Conservation (phyloP, 2,329 filamentous ascomycete genomes). For the Orbilia oligospora region DNA sequence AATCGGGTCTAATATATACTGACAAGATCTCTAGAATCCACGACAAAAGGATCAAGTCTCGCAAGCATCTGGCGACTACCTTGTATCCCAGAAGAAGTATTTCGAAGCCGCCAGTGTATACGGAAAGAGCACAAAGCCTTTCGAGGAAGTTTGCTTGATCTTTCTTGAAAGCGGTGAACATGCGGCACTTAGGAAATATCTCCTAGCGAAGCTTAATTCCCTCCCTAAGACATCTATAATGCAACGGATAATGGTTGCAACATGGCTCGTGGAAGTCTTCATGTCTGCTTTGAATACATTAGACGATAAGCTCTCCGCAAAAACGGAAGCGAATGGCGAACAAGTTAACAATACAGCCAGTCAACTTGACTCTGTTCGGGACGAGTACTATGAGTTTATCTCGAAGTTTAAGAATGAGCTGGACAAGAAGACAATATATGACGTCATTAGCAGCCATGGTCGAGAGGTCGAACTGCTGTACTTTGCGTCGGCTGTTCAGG, state of each 20-base stretch:
- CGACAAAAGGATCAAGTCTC: conserved; percentile 91
- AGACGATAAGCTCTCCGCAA: conserved; percentile 92
- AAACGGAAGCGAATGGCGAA: conserved; percentile 68
- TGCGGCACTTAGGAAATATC: conserved; percentile 90
- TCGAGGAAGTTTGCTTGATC: conserved; percentile 92
- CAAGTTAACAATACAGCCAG: conserved; percentile 59
- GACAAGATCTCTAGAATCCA: conserved; percentile 69
- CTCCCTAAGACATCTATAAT: conserved; percentile 88
- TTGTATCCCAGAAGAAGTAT: conserved; percentile 85
- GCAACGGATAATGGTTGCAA: conserved; percentile 95
- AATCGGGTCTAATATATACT: not conserved
- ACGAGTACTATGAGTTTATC: conserved; percentile 90
- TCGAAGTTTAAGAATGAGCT: conserved; percentile 87
- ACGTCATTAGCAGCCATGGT: conserved; percentile 94
- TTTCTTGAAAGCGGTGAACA: conserved; percentile 92
- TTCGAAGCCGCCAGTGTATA: conserved; percentile 90
- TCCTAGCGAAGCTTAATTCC: conserved; percentile 84
- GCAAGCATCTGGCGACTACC: conserved; percentile 89
- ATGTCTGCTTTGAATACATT: conserved; percentile 97
- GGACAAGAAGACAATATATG: conserved; percentile 92
- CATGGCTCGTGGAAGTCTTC: conserved; percentile 94
- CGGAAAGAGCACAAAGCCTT: conserved; percentile 94
- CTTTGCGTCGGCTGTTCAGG: conserved; percentile 88
- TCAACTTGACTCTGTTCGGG: conserved; percentile 67
- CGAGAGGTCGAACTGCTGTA: conserved; percentile 92